Evolutionary conservation across 2,329 filamentous ascomycete species (phyloP).

Genomic region (Myriosclerotinia curreyana): DNA sequence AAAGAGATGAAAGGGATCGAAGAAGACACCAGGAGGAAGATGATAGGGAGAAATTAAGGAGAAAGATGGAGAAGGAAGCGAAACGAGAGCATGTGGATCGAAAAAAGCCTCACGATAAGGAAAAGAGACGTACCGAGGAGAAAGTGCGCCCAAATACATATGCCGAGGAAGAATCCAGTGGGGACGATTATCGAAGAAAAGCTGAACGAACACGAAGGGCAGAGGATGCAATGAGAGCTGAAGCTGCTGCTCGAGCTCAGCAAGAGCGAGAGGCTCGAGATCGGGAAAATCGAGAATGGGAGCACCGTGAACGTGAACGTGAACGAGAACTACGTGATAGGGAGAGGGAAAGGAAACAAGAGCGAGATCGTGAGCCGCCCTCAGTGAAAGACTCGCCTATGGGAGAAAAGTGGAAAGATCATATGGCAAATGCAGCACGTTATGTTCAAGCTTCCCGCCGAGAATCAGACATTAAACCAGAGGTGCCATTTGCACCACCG

Average conservation of each 20-base stretch:
- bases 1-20: slow-evolving; percentile 38
- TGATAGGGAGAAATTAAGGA: slow-evolving; percentile 36
- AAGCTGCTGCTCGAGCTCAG: slow-evolving; percentile 14
- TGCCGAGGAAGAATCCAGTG: slow-evolving; percentile 35
- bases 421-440: slow-evolving; percentile 33
- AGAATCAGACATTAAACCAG: slow-evolving; percentile 23
- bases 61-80: slow-evolving; percentile 37
- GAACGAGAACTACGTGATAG: slow-evolving; percentile 3
- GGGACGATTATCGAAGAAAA: slow-evolving; percentile 27
- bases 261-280: slow-evolving; percentile 21
- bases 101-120: slow-evolving; percentile 42
- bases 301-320: slow-evolving; percentile 4
- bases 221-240: slow-evolving; percentile 30
- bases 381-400: slow-evolving; percentile 25
- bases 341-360: not conserved
- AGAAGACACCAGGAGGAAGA: slow-evolving; percentile 37
- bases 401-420: slow-evolving; percentile 32
- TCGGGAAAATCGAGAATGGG: slow-evolving; percentile 10
- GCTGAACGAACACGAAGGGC: slow-evolving; percentile 34
- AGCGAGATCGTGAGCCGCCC: slow-evolving; percentile 16
- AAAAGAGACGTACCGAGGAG: slow-evolving; percentile 41
- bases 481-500: slow-evolving; percentile 15
- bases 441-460: slow-evolving; percentile 38
- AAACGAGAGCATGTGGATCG: slow-evolving; percentile 36
- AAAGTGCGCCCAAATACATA: slow-evolving; percentile 30